Conservation (phyloP, 805 yeast species). For the Crinitomyces ghanaensis region DNA sequence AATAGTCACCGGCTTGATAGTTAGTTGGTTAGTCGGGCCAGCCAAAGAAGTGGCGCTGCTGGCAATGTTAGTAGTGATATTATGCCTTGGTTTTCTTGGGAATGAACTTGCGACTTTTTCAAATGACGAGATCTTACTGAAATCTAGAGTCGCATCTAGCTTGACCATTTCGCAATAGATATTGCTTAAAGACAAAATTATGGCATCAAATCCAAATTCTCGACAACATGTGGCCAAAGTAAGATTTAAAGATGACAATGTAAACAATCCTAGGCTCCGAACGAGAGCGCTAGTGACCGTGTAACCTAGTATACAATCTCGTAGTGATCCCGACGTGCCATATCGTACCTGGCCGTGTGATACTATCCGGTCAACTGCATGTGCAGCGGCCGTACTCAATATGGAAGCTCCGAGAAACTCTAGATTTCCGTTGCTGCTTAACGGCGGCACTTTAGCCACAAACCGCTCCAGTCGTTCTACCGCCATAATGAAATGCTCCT, state of each 20-base stretch:
- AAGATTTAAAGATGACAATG: slow-evolving; percentile 5
- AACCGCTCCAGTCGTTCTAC: slow-evolving; percentile 8
- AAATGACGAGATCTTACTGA: slow-evolving; percentile 3
- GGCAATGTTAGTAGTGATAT: slow-evolving; percentile 6
- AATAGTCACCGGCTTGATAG: slow-evolving; percentile 23
- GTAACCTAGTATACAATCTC: slow-evolving; percentile 8
- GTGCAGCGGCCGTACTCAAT: slow-evolving; percentile 43
- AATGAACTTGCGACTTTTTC: slow-evolving; percentile 11
- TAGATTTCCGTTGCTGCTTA: slow-evolving; percentile 25
- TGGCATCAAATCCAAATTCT: slow-evolving; percentile 69
- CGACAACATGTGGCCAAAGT: slow-evolving; percentile 28
- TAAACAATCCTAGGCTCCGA: slow-evolving; percentile 6
- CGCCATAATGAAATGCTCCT: slow-evolving; percentile 7
- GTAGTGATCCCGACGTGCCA: slow-evolving; percentile 6
- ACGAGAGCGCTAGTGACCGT: slow-evolving; percentile 12
- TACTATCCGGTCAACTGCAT: slow-evolving; percentile 54
- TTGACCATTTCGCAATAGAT: slow-evolving; percentile 50
- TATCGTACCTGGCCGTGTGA: not conserved
- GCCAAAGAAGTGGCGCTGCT: not conserved
- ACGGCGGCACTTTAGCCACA: slow-evolving; percentile 1
- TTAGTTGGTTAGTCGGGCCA: too few species aligned
- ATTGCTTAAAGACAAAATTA: slow-evolving; percentile 56
- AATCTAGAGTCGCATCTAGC: slow-evolving; percentile 28
- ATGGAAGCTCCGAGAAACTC: slow-evolving; percentile 48
- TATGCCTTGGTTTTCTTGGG: slow-evolving; percentile 3